Percentiles rank a stretch among this genome's conserved stretches.
phyloP scores from a whole-genome alignment of 2,329 filamentous ascomycete genomes.

The Hypoxylon sp. region DNA sequence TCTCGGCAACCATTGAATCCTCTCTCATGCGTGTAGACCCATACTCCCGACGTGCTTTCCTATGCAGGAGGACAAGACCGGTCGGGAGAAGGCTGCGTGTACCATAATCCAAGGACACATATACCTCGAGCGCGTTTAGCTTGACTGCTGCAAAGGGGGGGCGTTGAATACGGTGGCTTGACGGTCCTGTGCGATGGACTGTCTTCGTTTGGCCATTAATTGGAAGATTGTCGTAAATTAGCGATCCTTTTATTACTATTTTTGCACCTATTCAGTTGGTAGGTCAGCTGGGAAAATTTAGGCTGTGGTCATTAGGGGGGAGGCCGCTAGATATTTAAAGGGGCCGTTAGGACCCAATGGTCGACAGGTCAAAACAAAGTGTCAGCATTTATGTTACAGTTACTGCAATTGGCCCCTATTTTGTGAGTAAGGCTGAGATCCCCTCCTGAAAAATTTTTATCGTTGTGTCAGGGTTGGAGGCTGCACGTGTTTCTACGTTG shows the following conservation, averaged over 20 bases:
- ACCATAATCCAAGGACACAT: background rate
- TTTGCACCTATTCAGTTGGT: background rate
- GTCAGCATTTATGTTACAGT: conserved; percentile 26
- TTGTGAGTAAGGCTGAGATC: conserved; percentile 19
- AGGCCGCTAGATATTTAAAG: conserved; percentile 15
- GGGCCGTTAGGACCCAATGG: background rate
- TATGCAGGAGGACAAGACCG: background rate
- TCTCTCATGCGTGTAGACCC: background rate
- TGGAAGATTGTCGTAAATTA: background rate
- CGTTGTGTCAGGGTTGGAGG: conserved; percentile 6
- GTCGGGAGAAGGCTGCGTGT: background rate
- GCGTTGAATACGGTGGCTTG: conserved; percentile 1
- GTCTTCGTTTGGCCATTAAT: conserved; percentile 1
- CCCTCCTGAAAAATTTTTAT: conserved; percentile 32
- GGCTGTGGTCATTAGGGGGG: conserved; percentile 9
- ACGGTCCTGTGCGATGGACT: conserved; percentile 3
- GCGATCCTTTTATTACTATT: conserved; percentile 5
- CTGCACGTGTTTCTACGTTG: conserved; percentile 21
- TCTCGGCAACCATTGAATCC: background rate
- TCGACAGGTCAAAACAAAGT: conserved; percentile 5
- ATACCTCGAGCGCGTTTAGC: background rate
- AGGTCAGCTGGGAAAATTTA: conserved; percentile 8
- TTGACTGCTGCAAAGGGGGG: background rate
- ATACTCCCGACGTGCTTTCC: background rate
- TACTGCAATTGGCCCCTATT: background rate